phyloP scores from a whole-genome alignment of 148 eudicot genomes.

The Oxyria digyna region DNA sequence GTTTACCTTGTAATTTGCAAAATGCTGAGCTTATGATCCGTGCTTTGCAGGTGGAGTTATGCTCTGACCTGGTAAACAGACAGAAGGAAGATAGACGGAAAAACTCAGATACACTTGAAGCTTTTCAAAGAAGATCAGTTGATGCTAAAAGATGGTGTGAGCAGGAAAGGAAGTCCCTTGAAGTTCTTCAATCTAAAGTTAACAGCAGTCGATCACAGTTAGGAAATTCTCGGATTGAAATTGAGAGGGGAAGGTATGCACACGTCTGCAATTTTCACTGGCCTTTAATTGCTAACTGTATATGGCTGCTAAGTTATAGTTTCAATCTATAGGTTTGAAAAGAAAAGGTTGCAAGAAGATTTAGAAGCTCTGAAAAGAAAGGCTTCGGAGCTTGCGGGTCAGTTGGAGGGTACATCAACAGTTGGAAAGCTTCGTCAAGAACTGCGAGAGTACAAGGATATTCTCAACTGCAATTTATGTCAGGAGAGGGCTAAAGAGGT shows the following conservation, averaged over 20 bases:
- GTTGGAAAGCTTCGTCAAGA: conserved; percentile 68
- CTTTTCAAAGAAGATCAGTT: conserved; percentile 35
- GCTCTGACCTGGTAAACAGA: conserved; percentile 50
- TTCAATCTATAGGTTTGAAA: conserved; percentile 45
- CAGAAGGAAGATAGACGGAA: conserved; percentile 60
- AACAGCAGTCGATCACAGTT: conserved; percentile 33
- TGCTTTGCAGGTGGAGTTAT: conserved; percentile 39
- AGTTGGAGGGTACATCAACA: conserved; percentile 41
- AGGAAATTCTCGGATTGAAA: conserved; percentile 49
- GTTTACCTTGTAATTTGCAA: background rate
- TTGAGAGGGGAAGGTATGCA: conserved; percentile 68
- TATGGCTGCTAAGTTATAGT: background rate
- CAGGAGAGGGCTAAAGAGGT: conserved; percentile 93
- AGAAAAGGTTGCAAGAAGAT: conserved; percentile 75
- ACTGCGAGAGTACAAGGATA: conserved; percentile 69
- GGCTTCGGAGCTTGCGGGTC: conserved; percentile 37
- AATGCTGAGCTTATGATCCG: background rate
- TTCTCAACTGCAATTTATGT: conserved; percentile 87
- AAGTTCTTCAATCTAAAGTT: conserved; percentile 49
- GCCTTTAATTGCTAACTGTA: background rate
- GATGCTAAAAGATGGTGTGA: conserved; percentile 50
- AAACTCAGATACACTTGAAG: conserved; percentile 34
- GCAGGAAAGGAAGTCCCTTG: conserved; percentile 38
- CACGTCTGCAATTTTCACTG: background rate
- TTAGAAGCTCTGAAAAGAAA: conserved; percentile 58